Base-by-base conservation (phyloP, 1,284 basidiomycete species). In the Ustilago vetiveriae region DNA sequence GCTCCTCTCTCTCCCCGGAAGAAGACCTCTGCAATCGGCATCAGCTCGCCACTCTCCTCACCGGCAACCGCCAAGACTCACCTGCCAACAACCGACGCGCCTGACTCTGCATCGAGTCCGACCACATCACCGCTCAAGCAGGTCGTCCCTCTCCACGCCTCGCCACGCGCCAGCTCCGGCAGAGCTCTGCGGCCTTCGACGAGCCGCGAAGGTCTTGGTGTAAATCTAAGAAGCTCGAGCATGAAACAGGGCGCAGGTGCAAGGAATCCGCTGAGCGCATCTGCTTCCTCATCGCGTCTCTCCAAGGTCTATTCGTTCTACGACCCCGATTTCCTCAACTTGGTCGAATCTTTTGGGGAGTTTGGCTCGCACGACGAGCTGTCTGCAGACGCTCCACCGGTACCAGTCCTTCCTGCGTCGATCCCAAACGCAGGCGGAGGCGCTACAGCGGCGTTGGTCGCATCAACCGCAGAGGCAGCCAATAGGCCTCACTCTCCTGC, bases 281-380 rank as follows among this genome's bases (percentile, higher is more conserved):
- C 67, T 0, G 53, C 51, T 10, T 53, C 64, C 21, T 68, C 59
- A 2, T 60, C 59, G 5, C 54, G 70, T 6, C 42, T 65, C 6
- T 67, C 70, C 27, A 68, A 70, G 38, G 87, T 90, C 22, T 89
- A 92, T 77, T 92, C 91, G 9, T 87, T 94, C 85, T 89, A 88
- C 69, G 86, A 88, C 36, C 85, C 87, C 2, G 92, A 93, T 81
- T 92, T 94, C 69, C 87, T 89, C 1, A 79, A 81, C 36, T 77
- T 84, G 37, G 76, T 85, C 40, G 82, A 83, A 41, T 77, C 80
- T 11, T 81, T 84, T 37, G 72, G 76, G 26, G 71, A 75, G 30
- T 71, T 73, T 42, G 71, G 74, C 36, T 57, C 71, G 16, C 58
- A 49, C 24, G 73, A 74, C 19, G 70, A 67, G 37, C 54, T 74